A percentile compares a stretch with the other conserved stretches of the same genome.
Conservation (phyloP, 2,329 filamentous ascomycete genomes). For the Penicillium digitatum region DNA sequence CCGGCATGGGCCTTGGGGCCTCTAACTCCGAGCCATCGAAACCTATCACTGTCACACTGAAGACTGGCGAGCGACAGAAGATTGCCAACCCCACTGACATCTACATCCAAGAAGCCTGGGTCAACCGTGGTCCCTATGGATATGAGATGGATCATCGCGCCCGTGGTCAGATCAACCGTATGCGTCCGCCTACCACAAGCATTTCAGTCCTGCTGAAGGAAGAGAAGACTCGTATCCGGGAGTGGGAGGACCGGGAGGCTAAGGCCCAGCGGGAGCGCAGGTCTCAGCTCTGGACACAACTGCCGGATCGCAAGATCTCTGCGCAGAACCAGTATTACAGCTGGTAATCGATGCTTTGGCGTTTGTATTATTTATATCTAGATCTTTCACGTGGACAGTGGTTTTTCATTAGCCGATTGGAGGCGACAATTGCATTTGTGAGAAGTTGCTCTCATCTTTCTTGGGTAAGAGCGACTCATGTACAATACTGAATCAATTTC, state of each 20-base stretch:
- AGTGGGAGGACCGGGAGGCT: constrained; percentile 71
- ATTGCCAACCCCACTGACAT: constrained; percentile 73
- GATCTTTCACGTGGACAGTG: constrained; percentile 19
- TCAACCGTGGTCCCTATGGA: constrained; percentile 67
- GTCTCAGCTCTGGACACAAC: constrained; percentile 77
- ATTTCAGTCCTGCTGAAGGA: constrained; percentile 85
- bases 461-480: constrained; percentile 12
- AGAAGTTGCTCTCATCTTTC: constrained; percentile 5
- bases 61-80: constrained; percentile 68
- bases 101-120: constrained; percentile 92
- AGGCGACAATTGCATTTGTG: constrained; percentile 14
- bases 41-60: constrained; percentile 62
- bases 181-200: constrained; percentile 69
- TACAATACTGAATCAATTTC: constrained; percentile 20
- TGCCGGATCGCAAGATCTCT: constrained; percentile 80
- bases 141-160: constrained; percentile 67
- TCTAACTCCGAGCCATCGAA: constrained; percentile 29
- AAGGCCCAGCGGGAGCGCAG: constrained; percentile 71
- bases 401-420: constrained; percentile 15
- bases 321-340: constrained; percentile 85
- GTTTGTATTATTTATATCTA: constrained; percentile 31
- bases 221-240: constrained; percentile 80
- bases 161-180: constrained; percentile 64
- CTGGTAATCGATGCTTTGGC: constrained; percentile 60
- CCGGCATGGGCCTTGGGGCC: constrained; percentile 73